These are phyloP conservation scores for Aspergillus tubingensis DNA, from an alignment of 2,329 filamentous ascomycete species.

Conservation along the genomic window DNA sequence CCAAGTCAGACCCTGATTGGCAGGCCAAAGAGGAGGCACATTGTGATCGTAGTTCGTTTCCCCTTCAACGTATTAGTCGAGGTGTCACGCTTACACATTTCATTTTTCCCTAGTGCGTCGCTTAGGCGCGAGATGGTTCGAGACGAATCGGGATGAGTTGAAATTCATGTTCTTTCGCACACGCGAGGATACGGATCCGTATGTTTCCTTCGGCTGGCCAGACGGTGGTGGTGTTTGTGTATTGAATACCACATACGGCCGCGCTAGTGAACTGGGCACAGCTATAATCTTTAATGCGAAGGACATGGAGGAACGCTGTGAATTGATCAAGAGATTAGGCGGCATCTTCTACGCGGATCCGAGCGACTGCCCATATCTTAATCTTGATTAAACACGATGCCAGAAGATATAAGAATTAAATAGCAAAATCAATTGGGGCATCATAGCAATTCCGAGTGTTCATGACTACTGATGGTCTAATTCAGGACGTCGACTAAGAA, in stretches of 20 bases:
- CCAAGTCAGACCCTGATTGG: slow-evolving; percentile 4
- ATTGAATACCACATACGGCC: slow-evolving; percentile 3
- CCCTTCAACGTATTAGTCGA: background rate
- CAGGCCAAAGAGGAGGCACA: slow-evolving; percentile 16
- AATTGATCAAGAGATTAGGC: slow-evolving; percentile 13
- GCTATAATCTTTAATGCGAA: slow-evolving; percentile 8
- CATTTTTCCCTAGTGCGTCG: slow-evolving; percentile 11
- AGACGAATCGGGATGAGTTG: background rate
- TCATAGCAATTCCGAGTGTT: too few relatives aligned
- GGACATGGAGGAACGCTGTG: slow-evolving; percentile 17
- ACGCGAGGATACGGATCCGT: background rate
- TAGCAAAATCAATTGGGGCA: too few relatives aligned
- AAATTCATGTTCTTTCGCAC: too few relatives aligned
- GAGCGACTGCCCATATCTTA: slow-evolving; percentile 15
- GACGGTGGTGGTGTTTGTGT: slow-evolving; percentile 16
- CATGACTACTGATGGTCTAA: too few relatives aligned
- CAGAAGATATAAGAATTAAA: too few relatives aligned
- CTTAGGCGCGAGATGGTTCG: slow-evolving; percentile 14
- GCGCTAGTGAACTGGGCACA: slow-evolving; percentile 4
- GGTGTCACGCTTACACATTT: background rate
- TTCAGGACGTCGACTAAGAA: too few relatives aligned
- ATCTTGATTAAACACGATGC: background rate
- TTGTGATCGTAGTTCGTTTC: slow-evolving; percentile 13
- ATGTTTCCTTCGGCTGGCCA: slow-evolving; percentile 14
- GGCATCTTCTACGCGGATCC: slow-evolving; percentile 16